These are phyloP conservation scores for Elaeis guineensis DNA, from an alignment of 176 grass and related monocot species.

Conservation along the genomic window DNA sequence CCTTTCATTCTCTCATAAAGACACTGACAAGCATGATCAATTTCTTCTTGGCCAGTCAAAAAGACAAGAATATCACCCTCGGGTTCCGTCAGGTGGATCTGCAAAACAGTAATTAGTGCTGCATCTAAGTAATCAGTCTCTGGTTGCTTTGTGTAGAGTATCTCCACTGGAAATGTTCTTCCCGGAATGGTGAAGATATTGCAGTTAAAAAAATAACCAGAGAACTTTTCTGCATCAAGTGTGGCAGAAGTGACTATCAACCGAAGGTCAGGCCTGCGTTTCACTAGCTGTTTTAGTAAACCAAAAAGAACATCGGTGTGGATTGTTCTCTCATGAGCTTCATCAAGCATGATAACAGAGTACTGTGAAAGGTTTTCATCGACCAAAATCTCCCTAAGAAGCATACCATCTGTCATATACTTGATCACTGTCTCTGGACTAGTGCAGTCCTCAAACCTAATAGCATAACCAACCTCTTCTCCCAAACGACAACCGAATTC, in stretches of 20 bases:
- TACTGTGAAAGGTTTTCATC: slow-evolving; percentile 87
- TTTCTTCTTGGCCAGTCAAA: slow-evolving; percentile 91
- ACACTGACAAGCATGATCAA: slow-evolving; percentile 87
- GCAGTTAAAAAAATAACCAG: slow-evolving; percentile 92
- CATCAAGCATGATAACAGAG: slow-evolving; percentile 96
- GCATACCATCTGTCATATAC: slow-evolving; percentile 99
- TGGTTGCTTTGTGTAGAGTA: slow-evolving; percentile 86
- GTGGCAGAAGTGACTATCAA: slow-evolving; percentile 96
- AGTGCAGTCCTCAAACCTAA: slow-evolving; percentile 91
- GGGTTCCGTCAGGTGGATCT: slow-evolving; percentile 90
- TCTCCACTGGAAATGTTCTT: slow-evolving; percentile 91
- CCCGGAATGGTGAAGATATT: slow-evolving; percentile 98
- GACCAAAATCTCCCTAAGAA: slow-evolving; percentile 87
- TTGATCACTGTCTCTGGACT: slow-evolving; percentile 92
- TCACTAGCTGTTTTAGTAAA: slow-evolving; percentile 83
- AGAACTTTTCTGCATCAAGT: slow-evolving; percentile 97
- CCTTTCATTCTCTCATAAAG: slow-evolving; percentile 95
- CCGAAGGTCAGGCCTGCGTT: slow-evolving; percentile 73
- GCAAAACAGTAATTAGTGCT: slow-evolving; percentile 77
- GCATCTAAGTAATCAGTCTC: slow-evolving; percentile 93
- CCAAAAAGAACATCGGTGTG: slow-evolving; percentile 88
- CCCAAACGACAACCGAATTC: slow-evolving; percentile 87
- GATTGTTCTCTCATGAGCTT: slow-evolving; percentile 96
- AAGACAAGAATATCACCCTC: slow-evolving; percentile 93
- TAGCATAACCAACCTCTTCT: slow-evolving; percentile 93